Conservation (phyloP, 1,284 basidiomycete species). For the Leccinum glutinopallens region DNA sequence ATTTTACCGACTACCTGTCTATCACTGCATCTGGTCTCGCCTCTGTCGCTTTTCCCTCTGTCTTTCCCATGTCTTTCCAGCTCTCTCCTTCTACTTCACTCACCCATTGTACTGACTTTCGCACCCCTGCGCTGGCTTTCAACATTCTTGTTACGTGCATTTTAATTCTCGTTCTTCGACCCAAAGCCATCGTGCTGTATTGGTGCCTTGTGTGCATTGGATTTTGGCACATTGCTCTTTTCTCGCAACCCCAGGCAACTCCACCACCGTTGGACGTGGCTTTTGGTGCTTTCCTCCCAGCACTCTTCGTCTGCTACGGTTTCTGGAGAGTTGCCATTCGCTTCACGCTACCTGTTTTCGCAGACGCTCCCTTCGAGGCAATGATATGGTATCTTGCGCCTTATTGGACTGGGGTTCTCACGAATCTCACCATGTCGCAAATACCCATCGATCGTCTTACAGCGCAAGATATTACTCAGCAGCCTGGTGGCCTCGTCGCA, state of each 20-base stretch:
- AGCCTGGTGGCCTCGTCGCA: conserved; percentile 72
- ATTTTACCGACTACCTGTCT: conserved; percentile 70
- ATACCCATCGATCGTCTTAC: conserved; percentile 78
- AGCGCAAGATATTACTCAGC: conserved; percentile 66
- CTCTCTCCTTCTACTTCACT: conserved; percentile 50
- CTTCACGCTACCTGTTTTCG: conserved; percentile 74
- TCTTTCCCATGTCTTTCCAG: conserved; percentile 67
- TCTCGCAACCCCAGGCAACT: conserved; percentile 72
- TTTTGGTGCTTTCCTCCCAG: conserved; percentile 78
- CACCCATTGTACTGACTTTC: conserved; percentile 71
- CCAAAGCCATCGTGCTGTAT: conserved; percentile 69
- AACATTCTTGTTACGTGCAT: conserved; percentile 67
- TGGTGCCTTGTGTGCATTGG: conserved; percentile 85
- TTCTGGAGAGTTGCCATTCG: conserved; percentile 81
- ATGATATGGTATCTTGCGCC: conserved; percentile 75
- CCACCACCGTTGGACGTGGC: conserved; percentile 71
- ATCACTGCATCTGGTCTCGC: conserved; percentile 63
- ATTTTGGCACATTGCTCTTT: conserved; percentile 85
- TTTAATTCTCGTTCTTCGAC: conserved; percentile 75
- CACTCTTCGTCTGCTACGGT: conserved; percentile 77
- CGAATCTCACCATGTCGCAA: conserved; percentile 64
- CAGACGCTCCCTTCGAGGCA: conserved; percentile 69
- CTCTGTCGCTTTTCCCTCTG: conserved; percentile 72
- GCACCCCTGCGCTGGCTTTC: conserved; percentile 68
- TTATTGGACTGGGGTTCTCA: conserved; percentile 80